Base-by-base conservation (phyloP, 306 rosid genomes). In the Begonia fuchsioides region DNA sequence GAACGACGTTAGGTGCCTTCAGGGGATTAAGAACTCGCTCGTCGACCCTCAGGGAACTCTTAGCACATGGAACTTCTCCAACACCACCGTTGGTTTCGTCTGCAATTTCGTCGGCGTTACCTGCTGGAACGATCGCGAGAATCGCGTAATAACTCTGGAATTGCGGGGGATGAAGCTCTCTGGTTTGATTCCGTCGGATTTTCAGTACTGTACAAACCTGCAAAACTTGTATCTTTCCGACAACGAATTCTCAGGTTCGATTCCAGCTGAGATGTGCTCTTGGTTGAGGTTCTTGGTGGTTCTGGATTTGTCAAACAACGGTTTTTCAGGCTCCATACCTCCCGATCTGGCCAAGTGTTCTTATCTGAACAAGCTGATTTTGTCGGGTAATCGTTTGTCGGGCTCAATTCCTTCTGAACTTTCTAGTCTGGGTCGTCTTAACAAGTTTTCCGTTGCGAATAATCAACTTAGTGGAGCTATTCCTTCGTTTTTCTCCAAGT, bases 121-220 rank as follows among this genome's bases (percentile, higher is more conserved):
- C 0, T 81, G 95, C 67, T 85, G 95, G 93, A 81, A 85, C 65
- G 53, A 20, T 0, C 61, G 57, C 15, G 95, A 85, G 72, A 78
- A 76, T 38, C 82, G 95, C 1, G 62, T 85, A 7, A 0, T 71
- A 1, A 47, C 49, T 17, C 64, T 85, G 32, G 68, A 59, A 49
- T 73, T 85, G 13, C 54, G 52, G 93, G 95, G 35, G 8, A 26
- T 3, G 35, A 26, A 4, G 35, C 35, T 26, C 1, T 26, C 35
- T 26, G 35, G 35, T 13, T 18, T 8, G 64, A 15, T 85, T 39
- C 82, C 84, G 0, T 65, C 68, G 51, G 58, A 72, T 0, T 17
- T 85, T 39, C 55, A 81, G 59, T 76, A 63, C 59, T 85, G 95
- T 16, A 48, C 51, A 15, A 85, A 54, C 43, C 16, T 85, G 10